Evolutionary conservation across 768 basidiomycete species (phyloP).

Genomic region (Leccinellum luteum): DNA sequence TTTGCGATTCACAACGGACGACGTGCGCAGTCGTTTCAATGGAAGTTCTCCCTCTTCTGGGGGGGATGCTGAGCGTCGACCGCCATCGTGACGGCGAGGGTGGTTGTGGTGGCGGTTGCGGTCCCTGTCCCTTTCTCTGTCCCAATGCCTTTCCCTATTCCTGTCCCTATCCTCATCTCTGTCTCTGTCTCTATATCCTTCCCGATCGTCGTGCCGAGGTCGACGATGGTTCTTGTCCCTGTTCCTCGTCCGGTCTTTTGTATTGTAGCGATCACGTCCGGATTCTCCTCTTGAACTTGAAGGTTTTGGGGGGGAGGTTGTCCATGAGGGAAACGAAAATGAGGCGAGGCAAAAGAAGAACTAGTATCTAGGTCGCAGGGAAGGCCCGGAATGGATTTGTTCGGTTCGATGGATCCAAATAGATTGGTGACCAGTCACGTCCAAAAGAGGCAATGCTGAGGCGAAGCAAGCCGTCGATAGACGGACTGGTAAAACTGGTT

Average conservation of each 20-base stretch:
- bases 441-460: too few species aligned
- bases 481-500: too few species aligned
- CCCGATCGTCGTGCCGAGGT: slow-evolving; percentile 8
- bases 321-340: slow-evolving; percentile 12
- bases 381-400: too few species aligned
- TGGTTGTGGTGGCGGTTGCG: slow-evolving; percentile 1
- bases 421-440: too few species aligned
- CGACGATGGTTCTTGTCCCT: slow-evolving; percentile 7
- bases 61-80: slow-evolving; percentile 17
- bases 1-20: slow-evolving; percentile 13
- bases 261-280: slow-evolving; percentile 14
- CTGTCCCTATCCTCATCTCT: neutral
- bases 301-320: slow-evolving; percentile 18
- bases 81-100: neutral
- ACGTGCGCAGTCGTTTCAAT: slow-evolving; percentile 19
- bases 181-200: slow-evolving; percentile 3
- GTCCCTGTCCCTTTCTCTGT: slow-evolving; percentile 1
- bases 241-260: slow-evolving; percentile 3
- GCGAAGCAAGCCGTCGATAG: too few species aligned
- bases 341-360: neutral
- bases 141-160: slow-evolving; percentile 4
- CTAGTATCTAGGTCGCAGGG: too few species aligned
- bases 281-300: slow-evolving; percentile 13
- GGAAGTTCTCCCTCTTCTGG: neutral
- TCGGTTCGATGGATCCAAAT: too few species aligned